These are phyloP conservation scores for Astragalus glycyphyllos DNA, from an alignment of 306 rosid species.

Conservation along the genomic window DNA sequence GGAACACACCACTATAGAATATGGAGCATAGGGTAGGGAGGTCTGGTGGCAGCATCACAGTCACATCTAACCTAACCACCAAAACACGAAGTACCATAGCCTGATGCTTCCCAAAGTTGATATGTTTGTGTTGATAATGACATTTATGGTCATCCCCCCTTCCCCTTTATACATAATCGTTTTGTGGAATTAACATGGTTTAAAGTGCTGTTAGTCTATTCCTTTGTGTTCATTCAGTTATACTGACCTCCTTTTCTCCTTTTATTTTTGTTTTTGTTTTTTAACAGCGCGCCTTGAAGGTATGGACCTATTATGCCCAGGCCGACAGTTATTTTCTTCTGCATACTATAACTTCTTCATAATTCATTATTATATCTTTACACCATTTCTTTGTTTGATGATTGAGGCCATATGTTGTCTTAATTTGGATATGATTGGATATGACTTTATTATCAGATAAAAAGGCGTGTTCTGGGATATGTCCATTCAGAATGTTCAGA, in stretches of 20 bases:
- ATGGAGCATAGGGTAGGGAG: too few species aligned
- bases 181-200: conserved; percentile 30
- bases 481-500: conserved; percentile 82
- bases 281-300: conserved; percentile 88
- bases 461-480: conserved; percentile 77
- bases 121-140: conserved; percentile 15
- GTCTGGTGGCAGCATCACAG: too few species aligned
- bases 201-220: conserved; percentile 24
- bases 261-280: conserved; percentile 35
- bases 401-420: conserved; percentile 28
- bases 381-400: conserved; percentile 8
- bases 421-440: conserved; percentile 6
- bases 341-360: conserved; percentile 24
- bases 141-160: conserved; percentile 26
- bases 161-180: background rate
- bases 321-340: conserved; percentile 15
- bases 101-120: background rate
- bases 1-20: too few species aligned
- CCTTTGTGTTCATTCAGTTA: conserved; percentile 18
- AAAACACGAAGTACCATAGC: too few species aligned
- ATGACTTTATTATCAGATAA: conserved; percentile 61
- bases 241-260: conserved; percentile 42
- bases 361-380: conserved; percentile 26
- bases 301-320: conserved; percentile 45
- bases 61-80: too few species aligned